Base-by-base conservation (phyloP, 371 early-diverging fungal species). In the Apophysomyces trapeziformis region DNA sequence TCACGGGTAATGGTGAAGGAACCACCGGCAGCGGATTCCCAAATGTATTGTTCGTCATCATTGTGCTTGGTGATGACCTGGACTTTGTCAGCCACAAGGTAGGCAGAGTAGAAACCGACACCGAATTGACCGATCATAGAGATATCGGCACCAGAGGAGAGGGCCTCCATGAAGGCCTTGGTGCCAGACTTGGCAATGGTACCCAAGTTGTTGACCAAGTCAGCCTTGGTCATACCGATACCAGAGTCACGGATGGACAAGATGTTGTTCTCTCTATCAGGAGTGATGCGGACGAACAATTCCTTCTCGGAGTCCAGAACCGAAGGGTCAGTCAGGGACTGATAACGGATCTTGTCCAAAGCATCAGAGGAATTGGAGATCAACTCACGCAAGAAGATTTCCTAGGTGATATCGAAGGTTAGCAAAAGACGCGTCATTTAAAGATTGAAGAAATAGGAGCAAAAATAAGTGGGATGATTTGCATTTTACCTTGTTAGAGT, bases 111-210 rank as follows among this genome's bases (percentile, higher is more conserved):
- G 83, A 95, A 95, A 65, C 95, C 95, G 47, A 96, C 92, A 85
- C 97, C 97, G 75, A 96, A 96, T 81, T 95, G 95, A 70, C 96
- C 97, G 82, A 95, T 95, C 78, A 93, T 77, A 73, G 83, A 82
- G 37, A 82, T 82, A 64, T 82, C 76, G 58, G 83, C 83, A 70
- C 83, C 80, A 18, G 83, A 76, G 38, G 79, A 77, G 26, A 82
- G 70, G 18, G 79, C 76, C 67, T 82, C 82, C 82, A 82, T 82
- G 71, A 82, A 82, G 45, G 74, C 73, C 69, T 82, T 83, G 41
- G 91, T 86, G 58, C 87, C 87, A 41, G 87, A 87, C 73, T 92
- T 91, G 70, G 96, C 95, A 68, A 96, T 92, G 36, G 92, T 91
- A 70, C 96, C 96, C 57, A 96, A 80, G 77, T 91, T 93, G 69